Conservation (phyloP, 345 rosid genomes). For the Sisymbrium altissimum region DNA sequence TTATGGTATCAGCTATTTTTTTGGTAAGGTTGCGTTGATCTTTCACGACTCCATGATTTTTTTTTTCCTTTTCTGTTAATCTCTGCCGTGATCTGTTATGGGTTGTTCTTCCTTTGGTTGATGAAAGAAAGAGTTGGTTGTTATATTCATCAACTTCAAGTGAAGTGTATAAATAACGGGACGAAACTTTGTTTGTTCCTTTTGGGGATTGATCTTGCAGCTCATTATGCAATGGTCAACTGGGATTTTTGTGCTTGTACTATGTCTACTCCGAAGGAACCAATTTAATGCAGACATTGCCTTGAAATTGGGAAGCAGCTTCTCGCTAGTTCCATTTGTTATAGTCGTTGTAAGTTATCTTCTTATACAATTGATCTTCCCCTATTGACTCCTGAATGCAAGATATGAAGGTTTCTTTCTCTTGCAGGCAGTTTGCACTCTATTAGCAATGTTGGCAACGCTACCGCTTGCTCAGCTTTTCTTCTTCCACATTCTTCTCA, state of each 20-base stretch:
- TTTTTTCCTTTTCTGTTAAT: background rate
- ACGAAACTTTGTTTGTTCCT: conserved; percentile 45
- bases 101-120: background rate
- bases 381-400: background rate
- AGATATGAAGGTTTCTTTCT: background rate
- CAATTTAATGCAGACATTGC: conserved; percentile 63
- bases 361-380: background rate
- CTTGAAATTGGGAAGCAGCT: conserved; percentile 93
- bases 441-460: conserved; percentile 93
- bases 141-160: conserved; percentile 13
- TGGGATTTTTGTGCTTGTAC: conserved; percentile 75
- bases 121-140: background rate
- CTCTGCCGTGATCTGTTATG: background rate
- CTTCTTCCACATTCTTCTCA: conserved; percentile 92
- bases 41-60: background rate
- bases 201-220: conserved; percentile 79
- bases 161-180: conserved; percentile 48
- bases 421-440: conserved; percentile 74
- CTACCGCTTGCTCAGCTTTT: conserved; percentile 93
- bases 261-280: conserved; percentile 78
- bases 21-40: conserved; percentile 55
- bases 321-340: conserved; percentile 81
- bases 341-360: conserved; percentile 80
- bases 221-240: conserved; percentile 92
- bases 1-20: conserved; percentile 79